These are phyloP conservation scores for Pythium aquatile DNA, from an alignment of 352 stramenopile species.

Conservation along the genomic window DNA sequence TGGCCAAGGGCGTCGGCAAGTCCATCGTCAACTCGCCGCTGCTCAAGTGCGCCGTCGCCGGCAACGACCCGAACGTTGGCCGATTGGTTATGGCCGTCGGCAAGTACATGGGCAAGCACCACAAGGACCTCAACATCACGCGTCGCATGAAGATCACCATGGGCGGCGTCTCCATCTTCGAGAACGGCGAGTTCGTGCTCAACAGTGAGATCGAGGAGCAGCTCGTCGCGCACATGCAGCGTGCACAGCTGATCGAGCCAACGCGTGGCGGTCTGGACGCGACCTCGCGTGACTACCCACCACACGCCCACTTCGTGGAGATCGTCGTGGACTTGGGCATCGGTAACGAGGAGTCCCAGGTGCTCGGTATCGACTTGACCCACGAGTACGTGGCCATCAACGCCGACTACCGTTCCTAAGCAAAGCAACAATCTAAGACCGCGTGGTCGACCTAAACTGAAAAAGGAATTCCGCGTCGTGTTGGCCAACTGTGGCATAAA, in stretches of 20 bases:
- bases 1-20: conserved; percentile 89
- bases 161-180: conserved; percentile 93
- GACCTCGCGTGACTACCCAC: conserved; percentile 89
- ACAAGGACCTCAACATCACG: conserved; percentile 78
- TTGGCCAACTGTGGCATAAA: no score
- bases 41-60: conserved; percentile 97
- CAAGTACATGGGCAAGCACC: conserved; percentile 95
- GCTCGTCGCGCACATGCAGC: conserved; percentile 94
- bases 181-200: conserved; percentile 93
- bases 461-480: no score
- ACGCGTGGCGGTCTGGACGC: conserved; percentile 76
- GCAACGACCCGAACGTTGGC: conserved; percentile 98
- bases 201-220: conserved; percentile 91
- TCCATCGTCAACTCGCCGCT: conserved; percentile 94
- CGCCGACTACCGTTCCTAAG: conserved; percentile 97
- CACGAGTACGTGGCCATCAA: conserved; percentile 99
- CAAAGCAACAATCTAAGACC: neutral
- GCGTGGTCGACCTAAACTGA: no score
- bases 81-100: conserved; percentile 95
- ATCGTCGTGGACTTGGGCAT: conserved; percentile 95
- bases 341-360: conserved; percentile 73
- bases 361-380: conserved; percentile 97
- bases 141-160: conserved; percentile 85
- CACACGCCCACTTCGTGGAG: conserved; percentile 96
- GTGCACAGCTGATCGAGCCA: conserved; percentile 87